These are phyloP conservation scores for Torulaspora quercuum DNA, from an alignment of 805 yeast species.

Conservation along the genomic window DNA sequence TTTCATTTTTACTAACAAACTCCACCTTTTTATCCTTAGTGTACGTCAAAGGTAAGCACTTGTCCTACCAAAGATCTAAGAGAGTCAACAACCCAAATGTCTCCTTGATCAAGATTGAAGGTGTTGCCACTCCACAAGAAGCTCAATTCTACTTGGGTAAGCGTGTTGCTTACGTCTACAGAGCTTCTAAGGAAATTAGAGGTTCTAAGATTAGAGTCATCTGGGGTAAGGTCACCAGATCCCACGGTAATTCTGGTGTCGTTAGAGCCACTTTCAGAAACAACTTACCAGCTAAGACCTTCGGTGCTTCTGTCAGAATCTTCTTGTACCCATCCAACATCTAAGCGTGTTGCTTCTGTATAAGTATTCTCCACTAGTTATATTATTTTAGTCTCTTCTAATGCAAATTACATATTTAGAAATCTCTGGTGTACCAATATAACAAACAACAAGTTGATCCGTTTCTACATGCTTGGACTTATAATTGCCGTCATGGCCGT, in stretches of 20 bases:
- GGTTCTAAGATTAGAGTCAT: conserved; percentile 99
- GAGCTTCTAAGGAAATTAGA: conserved; percentile 96
- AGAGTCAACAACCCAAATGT: conserved; percentile 96
- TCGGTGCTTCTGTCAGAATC: conserved; percentile 99
- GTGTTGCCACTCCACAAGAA: conserved; percentile 86
- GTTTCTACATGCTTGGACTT: too few species aligned
- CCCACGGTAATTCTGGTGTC: conserved; percentile 98
- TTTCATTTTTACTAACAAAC: conserved; percentile 17
- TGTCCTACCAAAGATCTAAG: conserved; percentile 99
- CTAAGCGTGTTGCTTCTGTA: conserved; percentile 47
- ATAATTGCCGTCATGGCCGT: too few species aligned
- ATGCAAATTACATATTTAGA: conserved; percentile 16
- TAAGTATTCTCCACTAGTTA: conserved; percentile 19
- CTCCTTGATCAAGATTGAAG: conserved; percentile 95
- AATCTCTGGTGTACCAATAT: too few species aligned
- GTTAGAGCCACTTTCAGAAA: conserved; percentile 99
- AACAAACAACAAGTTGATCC: too few species aligned
- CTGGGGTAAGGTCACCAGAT: conserved; percentile 99
- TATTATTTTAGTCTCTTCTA: conserved; percentile 10
- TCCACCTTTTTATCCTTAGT: conserved; percentile 46
- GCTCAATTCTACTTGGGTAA: conserved; percentile 99
- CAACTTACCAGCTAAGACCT: conserved; percentile 99
- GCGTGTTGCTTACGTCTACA: conserved; percentile 99
- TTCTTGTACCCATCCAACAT: conserved; percentile 99
- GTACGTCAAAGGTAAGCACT: conserved; percentile 99